Base-by-base conservation (phyloP, 345 rosid genomes). In the Rhodomyrtus tomentosa region DNA sequence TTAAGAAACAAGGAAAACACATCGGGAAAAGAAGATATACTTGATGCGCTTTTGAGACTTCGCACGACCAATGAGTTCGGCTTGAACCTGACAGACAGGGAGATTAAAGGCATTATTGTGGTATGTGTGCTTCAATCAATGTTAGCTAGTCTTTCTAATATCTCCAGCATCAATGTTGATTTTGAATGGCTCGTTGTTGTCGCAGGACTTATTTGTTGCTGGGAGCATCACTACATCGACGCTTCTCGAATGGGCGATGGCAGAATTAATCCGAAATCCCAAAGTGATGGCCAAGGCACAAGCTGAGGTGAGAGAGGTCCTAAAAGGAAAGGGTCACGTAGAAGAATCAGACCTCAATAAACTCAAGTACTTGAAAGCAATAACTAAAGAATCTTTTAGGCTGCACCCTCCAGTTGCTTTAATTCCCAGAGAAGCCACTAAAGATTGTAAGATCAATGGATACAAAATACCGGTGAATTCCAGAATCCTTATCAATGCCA, bases 341-440 rank as follows among this genome's bases (percentile, higher is more conserved):
- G 86, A 42, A 25, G 90, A 85, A 45, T 25, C 81, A 9, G 86
- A 76, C 18, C 21, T 84, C 36, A 82, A 85, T 7, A 50, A 88
- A 14, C 82, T 85, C 38, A n/a, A 85, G 4, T 87, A 82, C 79
- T 81, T 88, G 32, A 89, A 83, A 52, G 24, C 85, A 81, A 83
- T 85, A 9, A 72, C 89, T 16, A 89, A 90, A 58, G 92, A 87
- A 82, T 82, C 87, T 18, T 42, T 87, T n/a, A 83, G 92, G 51
- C 36, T 90, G 36, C 88, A 83, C 55, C 90, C 88, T 68, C 62
- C 90, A 4, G 82, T n/a, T 1, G 85, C 92, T 16, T 21, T 88
- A 24, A 13, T 87, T 10, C 86, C 89, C n/a, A 83, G 88, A 88
- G 88, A 86, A 84, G 20, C 74, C 45, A 42, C 81, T 10, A 83